phyloP scores from a whole-genome alignment of 164 flowering plant genomes.

The Aristolochia fimbriata region DNA sequence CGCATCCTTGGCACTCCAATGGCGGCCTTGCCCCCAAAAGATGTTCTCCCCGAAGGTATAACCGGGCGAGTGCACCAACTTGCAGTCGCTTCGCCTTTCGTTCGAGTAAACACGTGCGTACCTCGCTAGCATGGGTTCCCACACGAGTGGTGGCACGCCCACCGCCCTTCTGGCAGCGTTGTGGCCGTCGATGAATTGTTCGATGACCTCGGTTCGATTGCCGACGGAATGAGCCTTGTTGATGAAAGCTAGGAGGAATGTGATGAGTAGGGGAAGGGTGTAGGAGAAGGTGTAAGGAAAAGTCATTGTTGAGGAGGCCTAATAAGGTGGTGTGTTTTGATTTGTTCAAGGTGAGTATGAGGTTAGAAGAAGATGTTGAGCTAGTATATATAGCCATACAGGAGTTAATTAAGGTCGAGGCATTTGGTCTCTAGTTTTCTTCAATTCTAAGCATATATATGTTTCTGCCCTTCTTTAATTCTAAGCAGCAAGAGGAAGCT shows the following conservation, averaged over 20 bases:
- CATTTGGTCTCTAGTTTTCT: no score
- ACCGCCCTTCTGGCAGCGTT: conserved; percentile 16
- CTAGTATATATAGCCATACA: no score
- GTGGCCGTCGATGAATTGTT: conserved; percentile 15
- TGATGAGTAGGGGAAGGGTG: not conserved
- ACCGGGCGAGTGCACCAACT: conserved; percentile 12
- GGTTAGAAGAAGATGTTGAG: no score
- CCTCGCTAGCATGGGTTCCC: conserved; percentile 16
- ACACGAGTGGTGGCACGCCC: conserved; percentile 16
- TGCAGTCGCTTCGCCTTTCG: conserved; percentile 15
- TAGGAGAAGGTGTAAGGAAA: not conserved
- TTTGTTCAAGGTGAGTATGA: no score
- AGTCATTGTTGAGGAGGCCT: no score
- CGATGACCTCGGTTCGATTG: conserved; percentile 3
- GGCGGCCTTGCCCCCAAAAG: conserved; percentile 13
- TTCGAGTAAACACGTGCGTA: conserved; percentile 18
- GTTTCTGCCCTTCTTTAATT: no score
- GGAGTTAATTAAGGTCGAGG: no score
- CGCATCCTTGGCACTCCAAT: conserved; percentile 13
- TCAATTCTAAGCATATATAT: no score
- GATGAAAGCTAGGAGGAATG: not conserved
- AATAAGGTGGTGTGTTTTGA: no score
- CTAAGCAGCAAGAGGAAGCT: no score
- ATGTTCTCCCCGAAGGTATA: not conserved
- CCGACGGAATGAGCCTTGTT: not conserved